Percentiles rank a stretch among this genome's conserved stretches.
Conservation (phyloP, 2,329 filamentous ascomycete species). For the Mariannaea elegans region DNA sequence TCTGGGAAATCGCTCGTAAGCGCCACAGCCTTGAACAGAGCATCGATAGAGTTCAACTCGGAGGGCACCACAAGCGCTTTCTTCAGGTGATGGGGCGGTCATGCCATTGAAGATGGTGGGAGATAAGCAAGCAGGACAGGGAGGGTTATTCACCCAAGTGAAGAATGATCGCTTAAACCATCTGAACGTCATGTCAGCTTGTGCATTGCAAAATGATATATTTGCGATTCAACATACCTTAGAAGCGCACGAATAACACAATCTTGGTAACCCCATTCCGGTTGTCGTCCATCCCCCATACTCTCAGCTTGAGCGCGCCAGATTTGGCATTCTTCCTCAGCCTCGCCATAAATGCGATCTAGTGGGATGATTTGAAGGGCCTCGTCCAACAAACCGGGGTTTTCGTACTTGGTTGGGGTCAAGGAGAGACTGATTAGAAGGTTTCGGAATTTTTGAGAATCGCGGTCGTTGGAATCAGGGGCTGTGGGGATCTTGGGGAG, state of each 20-base stretch:
- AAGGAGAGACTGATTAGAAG: slow-evolving; percentile 85
- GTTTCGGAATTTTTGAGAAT: slow-evolving; percentile 80
- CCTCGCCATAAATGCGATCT: slow-evolving; percentile 90
- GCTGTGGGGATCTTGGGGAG: slow-evolving; percentile 72
- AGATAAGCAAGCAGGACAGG: slow-evolving; percentile 81
- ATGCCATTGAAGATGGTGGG: slow-evolving; percentile 86
- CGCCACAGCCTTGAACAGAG: slow-evolving; percentile 76
- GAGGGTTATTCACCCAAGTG: slow-evolving; percentile 94
- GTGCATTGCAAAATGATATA: not conserved
- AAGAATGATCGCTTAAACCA: slow-evolving; percentile 98
- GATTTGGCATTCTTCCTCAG: slow-evolving; percentile 91
- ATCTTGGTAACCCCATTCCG: slow-evolving; percentile 97
- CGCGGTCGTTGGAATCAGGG: slow-evolving; percentile 70
- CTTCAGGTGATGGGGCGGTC: slow-evolving; percentile 86
- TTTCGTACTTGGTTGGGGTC: slow-evolving; percentile 94
- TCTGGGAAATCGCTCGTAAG: slow-evolving; percentile 88
- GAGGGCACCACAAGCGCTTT: slow-evolving; percentile 86
- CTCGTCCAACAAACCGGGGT: slow-evolving; percentile 92
- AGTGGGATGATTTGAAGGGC: slow-evolving; percentile 86
- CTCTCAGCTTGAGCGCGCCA: slow-evolving; percentile 88
- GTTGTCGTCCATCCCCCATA: slow-evolving; percentile 79
- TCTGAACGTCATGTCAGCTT: slow-evolving; percentile 37
- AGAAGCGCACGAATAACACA: slow-evolving; percentile 91
- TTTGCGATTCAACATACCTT: slow-evolving; percentile 62
- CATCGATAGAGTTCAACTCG: slow-evolving; percentile 92